Base-by-base conservation (phyloP, 345 rosid genomes). In the Lepidium africanum region DNA sequence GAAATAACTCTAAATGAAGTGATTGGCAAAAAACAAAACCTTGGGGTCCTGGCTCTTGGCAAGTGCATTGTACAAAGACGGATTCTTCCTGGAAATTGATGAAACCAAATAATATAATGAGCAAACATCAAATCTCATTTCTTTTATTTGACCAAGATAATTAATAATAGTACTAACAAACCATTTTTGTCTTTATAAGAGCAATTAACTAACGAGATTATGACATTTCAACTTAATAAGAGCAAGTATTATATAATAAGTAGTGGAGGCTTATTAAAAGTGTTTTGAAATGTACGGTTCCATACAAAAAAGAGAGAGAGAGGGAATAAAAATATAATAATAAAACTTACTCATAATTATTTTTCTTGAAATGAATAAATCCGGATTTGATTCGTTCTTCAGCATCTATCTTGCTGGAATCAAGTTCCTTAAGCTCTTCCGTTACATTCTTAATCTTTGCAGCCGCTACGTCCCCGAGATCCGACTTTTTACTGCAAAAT, bases 1-100 rank as follows among this genome's bases (percentile, higher is more conserved):
- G 54, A 65, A 58, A 40, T 45, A 55, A 2, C 14, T 6, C n/a
- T 25, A 6, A 56, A 45, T 25, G 57, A 21, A 42, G 19, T 45
- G 17, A 62, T 19, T 23, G 42, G 27, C 6, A 56, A 17, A n/a
- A 58, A 77, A 77, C 4, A 37, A 85, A 48, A 75, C 96, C 97
- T 94, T 91, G 16, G 99, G 99, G 73, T 82, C 81, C 75, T 94
- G 99, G 39, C 86, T 86, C 73, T 78, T 87, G 15, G 89, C 86
- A 39, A 94, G 96, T 40, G 50, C 67, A 19, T 65, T 83, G 80
- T 75, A 87, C 85, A 94, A 43, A 13, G 65, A 76, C 10, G 96
- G 84, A 80, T 91, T 73, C 79, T 86, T 86, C 79, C 99, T 94
- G 92, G 0, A 77, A 81, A 64, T 64, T 38, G 27, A 46, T 63